Percentiles rank a stretch among this genome's conserved stretches.
Evolutionary conservation across 192 early-diverging fungal genomes (phyloP).

Genomic region (Obelidium mucronatum): DNA sequence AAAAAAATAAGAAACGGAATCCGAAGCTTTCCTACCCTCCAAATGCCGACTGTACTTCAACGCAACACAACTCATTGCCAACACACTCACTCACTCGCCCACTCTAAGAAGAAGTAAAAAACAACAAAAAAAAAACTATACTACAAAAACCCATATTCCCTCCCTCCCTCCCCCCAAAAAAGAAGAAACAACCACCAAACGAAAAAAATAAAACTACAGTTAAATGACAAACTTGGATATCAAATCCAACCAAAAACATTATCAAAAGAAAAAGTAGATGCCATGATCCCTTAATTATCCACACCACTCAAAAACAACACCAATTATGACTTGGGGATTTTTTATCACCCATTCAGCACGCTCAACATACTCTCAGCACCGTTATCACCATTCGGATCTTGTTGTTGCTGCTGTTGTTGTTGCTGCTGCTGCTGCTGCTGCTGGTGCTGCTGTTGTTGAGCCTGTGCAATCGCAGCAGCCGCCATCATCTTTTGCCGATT

Average conservation of each 20-base stretch:
- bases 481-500: conserved; percentile 3
- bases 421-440: conserved; percentile 21
- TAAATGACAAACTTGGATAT: not conserved
- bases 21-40: not conserved
- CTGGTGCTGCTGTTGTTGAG: conserved; percentile 6
- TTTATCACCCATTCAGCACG: conserved; percentile 11
- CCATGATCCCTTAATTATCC: too few species aligned
- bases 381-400: too few species aligned
- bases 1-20: too few species aligned
- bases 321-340: too few species aligned
- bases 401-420: conserved; percentile 2
- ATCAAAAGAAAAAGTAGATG: too few species aligned
- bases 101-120: too few species aligned
- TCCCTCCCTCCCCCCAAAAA: too few species aligned
- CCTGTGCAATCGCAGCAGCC: not conserved
- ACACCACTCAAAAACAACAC: not conserved
- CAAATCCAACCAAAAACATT: too few species aligned
- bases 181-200: not conserved
- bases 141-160: too few species aligned
- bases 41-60: too few species aligned
- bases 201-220: not conserved
- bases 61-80: too few species aligned
- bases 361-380: not conserved
- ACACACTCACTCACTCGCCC: not conserved
- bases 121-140: not conserved